phyloP scores from a whole-genome alignment of 1,139 yeast genomes.

The Hemisphaericaspora xylanilytica region DNA sequence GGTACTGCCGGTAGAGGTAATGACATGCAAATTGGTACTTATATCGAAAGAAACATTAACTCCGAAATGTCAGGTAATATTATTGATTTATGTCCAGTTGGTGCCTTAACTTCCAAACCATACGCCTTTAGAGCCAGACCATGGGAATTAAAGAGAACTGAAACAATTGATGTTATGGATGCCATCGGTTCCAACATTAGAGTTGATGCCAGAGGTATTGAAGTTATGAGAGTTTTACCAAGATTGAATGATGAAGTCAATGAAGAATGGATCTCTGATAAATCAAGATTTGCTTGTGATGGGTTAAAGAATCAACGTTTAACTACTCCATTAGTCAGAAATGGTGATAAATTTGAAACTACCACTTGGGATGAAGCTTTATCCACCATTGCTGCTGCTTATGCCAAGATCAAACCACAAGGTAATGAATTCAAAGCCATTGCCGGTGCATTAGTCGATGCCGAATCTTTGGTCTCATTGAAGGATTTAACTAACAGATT shows the following conservation, averaged over 20 bases:
- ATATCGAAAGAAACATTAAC: conserved; percentile 79
- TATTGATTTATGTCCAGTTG: conserved; percentile 88
- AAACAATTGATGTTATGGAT: conserved; percentile 82
- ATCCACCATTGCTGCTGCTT: conserved; percentile 65
- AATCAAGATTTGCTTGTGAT: conserved; percentile 82
- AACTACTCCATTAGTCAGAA: conserved; percentile 75
- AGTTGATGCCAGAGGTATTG: conserved; percentile 84
- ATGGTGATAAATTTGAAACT: conserved; percentile 67
- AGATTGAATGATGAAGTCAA: conserved; percentile 83
- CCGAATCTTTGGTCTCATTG: conserved; percentile 77
- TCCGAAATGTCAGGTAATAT: conserved; percentile 87
- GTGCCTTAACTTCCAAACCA: conserved; percentile 88
- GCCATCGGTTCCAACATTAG: conserved; percentile 81
- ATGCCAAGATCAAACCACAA: conserved; percentile 54
- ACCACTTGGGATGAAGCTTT: conserved; percentile 91
- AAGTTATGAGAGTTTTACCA: conserved; percentile 86
- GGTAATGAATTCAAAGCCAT: conserved; percentile 77
- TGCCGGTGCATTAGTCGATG: conserved; percentile 81
- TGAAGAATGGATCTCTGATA: conserved; percentile 92
- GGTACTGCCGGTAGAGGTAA: conserved; percentile 91
- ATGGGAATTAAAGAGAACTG: conserved; percentile 91
- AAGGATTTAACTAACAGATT: conserved; percentile 76
- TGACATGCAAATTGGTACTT: conserved; percentile 90
- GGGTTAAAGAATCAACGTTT: conserved; percentile 85
- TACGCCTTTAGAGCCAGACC: conserved; percentile 91